Conservation (phyloP, 345 rosid species). For the Camelina laxa region DNA sequence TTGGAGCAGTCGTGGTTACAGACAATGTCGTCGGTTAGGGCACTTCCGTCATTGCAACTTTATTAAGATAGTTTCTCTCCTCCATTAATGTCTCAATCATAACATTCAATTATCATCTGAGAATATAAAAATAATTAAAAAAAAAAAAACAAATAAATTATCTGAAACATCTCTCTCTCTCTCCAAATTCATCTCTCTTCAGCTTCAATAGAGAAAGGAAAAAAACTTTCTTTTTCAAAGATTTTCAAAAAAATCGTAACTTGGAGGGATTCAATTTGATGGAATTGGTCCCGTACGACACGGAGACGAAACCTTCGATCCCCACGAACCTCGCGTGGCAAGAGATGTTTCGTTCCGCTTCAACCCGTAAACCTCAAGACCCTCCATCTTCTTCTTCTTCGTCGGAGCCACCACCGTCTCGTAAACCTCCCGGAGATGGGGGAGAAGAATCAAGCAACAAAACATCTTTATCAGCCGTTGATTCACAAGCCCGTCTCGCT, state of each 20-base stretch:
- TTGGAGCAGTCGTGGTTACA: too few relatives aligned
- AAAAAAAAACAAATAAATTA: background rate
- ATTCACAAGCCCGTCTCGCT: constrained; percentile 87
- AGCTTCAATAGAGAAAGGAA: background rate
- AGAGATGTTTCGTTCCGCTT: constrained; percentile 95
- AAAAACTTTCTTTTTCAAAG: background rate
- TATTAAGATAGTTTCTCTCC: constrained; percentile 14
- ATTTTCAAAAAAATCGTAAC: background rate
- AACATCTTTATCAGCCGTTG: constrained; percentile 52
- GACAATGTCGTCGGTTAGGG: constrained; percentile 30
- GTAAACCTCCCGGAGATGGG: constrained; percentile 22
- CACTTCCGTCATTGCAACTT: constrained; percentile 9
- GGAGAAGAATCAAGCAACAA: constrained; percentile 23
- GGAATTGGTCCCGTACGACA: constrained; percentile 87
- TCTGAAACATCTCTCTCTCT: constrained; percentile 22
- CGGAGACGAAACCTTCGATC: constrained; percentile 51
- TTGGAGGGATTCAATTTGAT: constrained; percentile 46
- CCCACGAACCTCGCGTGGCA: constrained; percentile 73
- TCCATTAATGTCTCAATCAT: constrained; percentile 45
- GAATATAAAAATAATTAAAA: background rate
- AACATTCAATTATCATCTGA: constrained; percentile 34
- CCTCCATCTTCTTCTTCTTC: constrained; percentile 32
- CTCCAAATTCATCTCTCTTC: background rate
- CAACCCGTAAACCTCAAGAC: constrained; percentile 68
- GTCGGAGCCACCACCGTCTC: constrained; percentile 5